A percentile compares a stretch with the other conserved stretches of the same genome.
Conservation (phyloP, 805 yeast genomes). For the Debaryomyces castellii region DNA sequence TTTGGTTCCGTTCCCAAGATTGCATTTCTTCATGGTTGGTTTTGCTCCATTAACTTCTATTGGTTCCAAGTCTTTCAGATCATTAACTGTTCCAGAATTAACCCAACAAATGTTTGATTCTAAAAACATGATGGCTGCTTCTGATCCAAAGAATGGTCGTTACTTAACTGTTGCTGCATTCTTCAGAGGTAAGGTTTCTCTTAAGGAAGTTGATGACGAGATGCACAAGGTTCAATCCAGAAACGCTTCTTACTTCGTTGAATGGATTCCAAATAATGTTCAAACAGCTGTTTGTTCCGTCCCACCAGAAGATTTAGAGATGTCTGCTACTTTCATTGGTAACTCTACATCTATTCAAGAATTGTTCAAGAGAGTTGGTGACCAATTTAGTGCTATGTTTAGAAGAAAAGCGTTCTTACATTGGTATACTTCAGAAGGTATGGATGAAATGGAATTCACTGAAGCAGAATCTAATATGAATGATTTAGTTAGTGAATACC, state of each 20-base stretch:
- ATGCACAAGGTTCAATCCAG: conserved; percentile 81
- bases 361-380: conserved; percentile 84
- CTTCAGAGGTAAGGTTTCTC: conserved; percentile 90
- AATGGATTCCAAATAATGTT: conserved; percentile 95
- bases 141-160: conserved; percentile 87
- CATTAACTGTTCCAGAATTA: conserved; percentile 84
- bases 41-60: conserved; percentile 87
- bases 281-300: conserved; percentile 93
- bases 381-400: conserved; percentile 89
- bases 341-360: conserved; percentile 93
- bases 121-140: conserved; percentile 93
- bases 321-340: conserved; percentile 91
- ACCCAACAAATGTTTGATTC: conserved; percentile 93
- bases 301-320: conserved; percentile 80
- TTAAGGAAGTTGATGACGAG: conserved; percentile 93
- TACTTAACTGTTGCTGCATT: conserved; percentile 91
- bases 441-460: conserved; percentile 92
- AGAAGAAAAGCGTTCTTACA: conserved; percentile 93
- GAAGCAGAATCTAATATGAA: conserved; percentile 92
- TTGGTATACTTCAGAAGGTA: conserved; percentile 95
- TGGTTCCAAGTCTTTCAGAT: conserved; percentile 78
- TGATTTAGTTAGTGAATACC: conserved; percentile 84
- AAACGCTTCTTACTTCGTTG: conserved; percentile 82
- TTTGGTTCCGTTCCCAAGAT: conserved; percentile 91
- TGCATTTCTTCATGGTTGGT: conserved; percentile 94